A percentile compares a stretch with the other conserved stretches of the same genome.
Conservation (phyloP, 768 basidiomycete genomes). For the Tephrocybe sp. region DNA sequence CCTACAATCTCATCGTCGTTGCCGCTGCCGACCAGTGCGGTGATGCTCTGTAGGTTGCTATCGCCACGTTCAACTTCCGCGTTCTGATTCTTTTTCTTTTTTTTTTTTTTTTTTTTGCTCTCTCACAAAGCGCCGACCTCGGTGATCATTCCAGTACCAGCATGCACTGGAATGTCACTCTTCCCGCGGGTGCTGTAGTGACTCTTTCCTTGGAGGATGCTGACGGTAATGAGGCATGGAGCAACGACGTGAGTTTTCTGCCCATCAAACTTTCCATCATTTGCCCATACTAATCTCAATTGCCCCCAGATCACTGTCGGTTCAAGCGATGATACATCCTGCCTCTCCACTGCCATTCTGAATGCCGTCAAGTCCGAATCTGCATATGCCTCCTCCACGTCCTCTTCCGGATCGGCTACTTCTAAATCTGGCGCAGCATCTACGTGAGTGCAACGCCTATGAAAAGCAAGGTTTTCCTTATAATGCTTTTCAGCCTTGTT, state of each 20-base stretch:
- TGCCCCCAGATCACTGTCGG: slow-evolving; percentile 36
- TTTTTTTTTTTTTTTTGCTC: slow-evolving; percentile 6
- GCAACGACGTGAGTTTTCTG: slow-evolving; percentile 43
- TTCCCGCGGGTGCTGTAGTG: slow-evolving; percentile 48
- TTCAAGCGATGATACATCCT: slow-evolving; percentile 35
- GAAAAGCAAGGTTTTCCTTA: not conserved
- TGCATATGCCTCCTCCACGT: slow-evolving; percentile 14
- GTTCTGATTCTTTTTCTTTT: not conserved
- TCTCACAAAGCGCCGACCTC: slow-evolving; percentile 51
- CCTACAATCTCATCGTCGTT: slow-evolving; percentile 62
- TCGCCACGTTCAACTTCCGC: not conserved
- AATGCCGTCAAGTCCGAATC: slow-evolving; percentile 9
- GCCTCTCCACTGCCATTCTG: slow-evolving; percentile 22
- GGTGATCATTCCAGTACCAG: slow-evolving; percentile 47
- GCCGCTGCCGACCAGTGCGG: slow-evolving; percentile 54
- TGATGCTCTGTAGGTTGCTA: slow-evolving; percentile 48
- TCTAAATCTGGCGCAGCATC: slow-evolving; percentile 13
- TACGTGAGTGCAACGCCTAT: slow-evolving; percentile 14
- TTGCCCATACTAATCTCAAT: slow-evolving; percentile 5
- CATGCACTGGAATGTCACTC: slow-evolving; percentile 40
- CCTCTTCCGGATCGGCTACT: slow-evolving; percentile 12
- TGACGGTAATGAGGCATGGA: slow-evolving; percentile 64
- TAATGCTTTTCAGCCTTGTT: slow-evolving; percentile 17
- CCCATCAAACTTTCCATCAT: slow-evolving; percentile 8
- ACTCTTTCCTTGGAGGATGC: slow-evolving; percentile 53